A percentile compares a stretch with the other conserved stretches of the same genome.
phyloP scores from a whole-genome alignment of 2,329 filamentous ascomycete genomes.

The Macroventuria anomochaeta region DNA sequence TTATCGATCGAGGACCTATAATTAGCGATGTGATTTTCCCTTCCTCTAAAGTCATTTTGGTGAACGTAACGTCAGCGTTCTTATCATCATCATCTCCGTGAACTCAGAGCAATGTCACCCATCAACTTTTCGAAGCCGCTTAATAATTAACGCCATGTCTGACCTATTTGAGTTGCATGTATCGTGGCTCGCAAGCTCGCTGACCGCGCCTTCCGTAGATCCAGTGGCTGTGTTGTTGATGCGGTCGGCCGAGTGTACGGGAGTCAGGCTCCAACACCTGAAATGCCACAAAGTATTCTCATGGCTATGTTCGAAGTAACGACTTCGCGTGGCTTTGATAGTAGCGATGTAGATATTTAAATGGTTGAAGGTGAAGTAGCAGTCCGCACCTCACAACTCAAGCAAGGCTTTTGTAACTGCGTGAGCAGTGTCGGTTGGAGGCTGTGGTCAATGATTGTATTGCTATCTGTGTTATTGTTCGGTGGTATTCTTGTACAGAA shows the following conservation, averaged over 20 bases:
- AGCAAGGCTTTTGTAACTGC: too few relatives aligned
- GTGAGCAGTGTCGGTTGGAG: too few relatives aligned
- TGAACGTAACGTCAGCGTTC: background rate
- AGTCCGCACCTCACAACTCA: background rate
- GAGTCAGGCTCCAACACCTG: background rate
- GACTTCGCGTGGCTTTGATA: background rate
- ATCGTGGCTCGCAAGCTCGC: background rate
- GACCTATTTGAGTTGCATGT: background rate
- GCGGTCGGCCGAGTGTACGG: conserved; percentile 2
- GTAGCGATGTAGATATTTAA: background rate
- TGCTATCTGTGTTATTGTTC: too few relatives aligned
- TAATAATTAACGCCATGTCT: too few relatives aligned
- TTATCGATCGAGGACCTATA: too few relatives aligned
- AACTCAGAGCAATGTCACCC: too few relatives aligned
- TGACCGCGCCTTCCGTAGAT: background rate
- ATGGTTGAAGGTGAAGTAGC: too few relatives aligned
- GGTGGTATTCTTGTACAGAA: too few relatives aligned
- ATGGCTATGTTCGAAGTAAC: background rate
- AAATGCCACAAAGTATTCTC: background rate
- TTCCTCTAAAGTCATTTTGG: background rate
- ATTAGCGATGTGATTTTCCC: background rate
- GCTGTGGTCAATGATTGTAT: too few relatives aligned
- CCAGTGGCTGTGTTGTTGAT: conserved; percentile 1
- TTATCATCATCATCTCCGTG: background rate
- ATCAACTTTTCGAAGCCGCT: too few relatives aligned